Base-by-base conservation (phyloP, 2,329 filamentous ascomycete species). In the Verticillium albo-atrum region DNA sequence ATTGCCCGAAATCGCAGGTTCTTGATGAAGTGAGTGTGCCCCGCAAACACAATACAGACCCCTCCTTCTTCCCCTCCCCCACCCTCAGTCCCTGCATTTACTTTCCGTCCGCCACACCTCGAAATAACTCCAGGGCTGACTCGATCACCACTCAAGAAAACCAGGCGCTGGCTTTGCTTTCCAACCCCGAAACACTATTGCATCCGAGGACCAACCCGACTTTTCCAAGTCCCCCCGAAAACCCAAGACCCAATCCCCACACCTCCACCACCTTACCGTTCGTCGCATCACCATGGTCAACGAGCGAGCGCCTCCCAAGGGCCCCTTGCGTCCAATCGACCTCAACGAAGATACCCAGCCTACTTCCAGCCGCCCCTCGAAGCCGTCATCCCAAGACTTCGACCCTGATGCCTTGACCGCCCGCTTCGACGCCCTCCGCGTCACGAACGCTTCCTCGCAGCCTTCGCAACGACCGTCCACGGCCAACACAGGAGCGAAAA, bases 281-380 rank as follows among this genome's bases (percentile, higher is more conserved):
- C 6, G 42, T 23, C 20, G 9, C 42, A 50, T 26, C 42, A 65
- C 56, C 64, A 82, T 82, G 80, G 81, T 75, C 65, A 79, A 75
- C 68, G 81, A 75, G 73, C 78, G 69, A 65, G 79, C 67, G 67
- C 80, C 69, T 61, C 77, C 73, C 62, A 80, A 74, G 77, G 74
- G 67, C 69, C 78, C 72, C 35, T 69, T 67, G 68, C 78, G 67
- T 67, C 74, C 80, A 20, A 69, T 69, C 54, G 68, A 68, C n/a
- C 67, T 67, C 27, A 73, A 69, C 60, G 65, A 69, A 58, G 70
- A 70, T 68, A 69, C 60, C 60, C 66, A 28, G 65, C 68, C 17
- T 61, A 69, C 58, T 17, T 3, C 55, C 28, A 15, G n/a, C 28
- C 54, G 54, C 27, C 37, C 26, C 28, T 4, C 26, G n/a, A 57